Conservation (phyloP, 768 basidiomycete genomes). For the Mycena venus region DNA sequence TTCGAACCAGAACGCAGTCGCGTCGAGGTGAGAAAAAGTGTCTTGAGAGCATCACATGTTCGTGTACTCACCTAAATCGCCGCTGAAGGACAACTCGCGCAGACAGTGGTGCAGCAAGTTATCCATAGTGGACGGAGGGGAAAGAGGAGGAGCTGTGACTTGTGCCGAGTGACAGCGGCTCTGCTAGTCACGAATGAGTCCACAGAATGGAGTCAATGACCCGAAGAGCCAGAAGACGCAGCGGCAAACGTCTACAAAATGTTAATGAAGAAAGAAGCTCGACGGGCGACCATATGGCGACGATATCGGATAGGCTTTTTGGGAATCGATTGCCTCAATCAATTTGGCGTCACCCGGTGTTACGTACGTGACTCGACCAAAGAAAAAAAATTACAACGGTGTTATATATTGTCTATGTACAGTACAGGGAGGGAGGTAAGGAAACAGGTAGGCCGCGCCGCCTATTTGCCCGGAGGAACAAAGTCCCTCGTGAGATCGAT, state of each 20-base stretch:
- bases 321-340: neutral
- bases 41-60: constrained; percentile 49
- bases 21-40: constrained; percentile 39
- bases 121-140: constrained; percentile 68
- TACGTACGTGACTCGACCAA: neutral
- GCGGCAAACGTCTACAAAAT: no score
- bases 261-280: neutral
- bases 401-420: constrained; percentile 20
- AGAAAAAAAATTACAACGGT: neutral
- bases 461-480: constrained; percentile 53
- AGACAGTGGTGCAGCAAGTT: constrained; percentile 88
- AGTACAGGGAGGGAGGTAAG: constrained; percentile 9
- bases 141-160: neutral
- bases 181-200: no score
- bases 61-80: constrained; percentile 82
- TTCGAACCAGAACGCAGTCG: constrained; percentile 25
- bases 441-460: neutral
- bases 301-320: no score
- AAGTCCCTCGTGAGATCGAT: constrained; percentile 89
- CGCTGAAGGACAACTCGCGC: constrained; percentile 90
- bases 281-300: no score
- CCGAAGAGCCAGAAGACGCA: no score
- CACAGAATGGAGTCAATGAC: no score
- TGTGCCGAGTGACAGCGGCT: no score
- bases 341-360: no score